Conservation (phyloP, 106 monocot species). For the Hemerocallis citrina region DNA sequence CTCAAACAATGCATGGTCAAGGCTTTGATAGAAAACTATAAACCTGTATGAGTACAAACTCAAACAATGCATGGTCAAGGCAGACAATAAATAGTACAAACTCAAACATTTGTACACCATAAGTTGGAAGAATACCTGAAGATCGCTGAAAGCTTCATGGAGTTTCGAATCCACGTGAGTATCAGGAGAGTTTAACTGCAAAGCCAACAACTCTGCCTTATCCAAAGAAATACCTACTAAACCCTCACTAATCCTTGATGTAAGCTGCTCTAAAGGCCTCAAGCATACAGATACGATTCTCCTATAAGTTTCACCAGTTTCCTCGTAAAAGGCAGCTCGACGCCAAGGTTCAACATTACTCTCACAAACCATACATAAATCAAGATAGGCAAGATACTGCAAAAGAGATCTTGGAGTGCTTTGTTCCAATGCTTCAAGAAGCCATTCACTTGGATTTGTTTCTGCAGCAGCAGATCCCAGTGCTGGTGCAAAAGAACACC, state of each 20-base stretch:
- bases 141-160: conserved; percentile 61
- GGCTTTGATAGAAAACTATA: too few relatives aligned
- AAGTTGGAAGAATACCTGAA: conserved; percentile 48
- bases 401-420: conserved; percentile 71
- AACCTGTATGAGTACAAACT: too few relatives aligned
- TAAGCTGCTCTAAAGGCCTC: conserved; percentile 76
- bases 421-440: conserved; percentile 78
- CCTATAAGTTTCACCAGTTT: conserved; percentile 85
- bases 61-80: too few relatives aligned
- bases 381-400: conserved; percentile 85
- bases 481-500: conserved; percentile 71
- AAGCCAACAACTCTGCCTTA: conserved; percentile 50
- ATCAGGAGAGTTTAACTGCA: conserved; percentile 40
- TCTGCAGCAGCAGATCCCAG: conserved; percentile 92
- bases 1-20: too few relatives aligned
- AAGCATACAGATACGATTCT: conserved; percentile 59
- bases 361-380: conserved; percentile 71
- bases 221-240: conserved; percentile 50
- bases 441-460: conserved; percentile 84
- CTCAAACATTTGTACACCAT: too few relatives aligned
- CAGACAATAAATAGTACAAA: too few relatives aligned
- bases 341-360: conserved; percentile 89
- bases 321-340: conserved; percentile 91
- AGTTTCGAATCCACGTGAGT: conserved; percentile 29
- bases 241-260: conserved; percentile 47